These are phyloP conservation scores for Botrytis medusae DNA, from an alignment of 2,329 filamentous ascomycete species.

Conservation along the genomic window DNA sequence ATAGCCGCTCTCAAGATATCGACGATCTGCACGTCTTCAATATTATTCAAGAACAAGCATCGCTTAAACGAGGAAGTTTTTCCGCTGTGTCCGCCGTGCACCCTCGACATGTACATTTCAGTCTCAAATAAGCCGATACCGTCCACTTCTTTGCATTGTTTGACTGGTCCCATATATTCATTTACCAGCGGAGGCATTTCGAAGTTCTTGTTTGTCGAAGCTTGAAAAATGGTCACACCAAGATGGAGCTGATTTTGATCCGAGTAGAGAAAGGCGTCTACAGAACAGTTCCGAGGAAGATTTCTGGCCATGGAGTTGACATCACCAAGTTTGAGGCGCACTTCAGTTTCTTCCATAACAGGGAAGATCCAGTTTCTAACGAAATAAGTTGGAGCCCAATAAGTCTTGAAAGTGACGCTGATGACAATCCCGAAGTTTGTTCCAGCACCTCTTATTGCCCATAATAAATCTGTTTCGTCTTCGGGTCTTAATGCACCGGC, in stretches of 20 bases:
- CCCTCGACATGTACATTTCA: conserved; percentile 59
- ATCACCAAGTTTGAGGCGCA: conserved; percentile 41
- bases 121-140: conserved; percentile 53
- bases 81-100: conserved; percentile 57
- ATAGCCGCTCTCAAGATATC: conserved; percentile 48
- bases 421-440: conserved; percentile 34
- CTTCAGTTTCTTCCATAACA: conserved; percentile 32
- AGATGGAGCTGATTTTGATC: conserved; percentile 48
- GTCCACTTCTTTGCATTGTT: conserved; percentile 44
- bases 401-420: conserved; percentile 31
- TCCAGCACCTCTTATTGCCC: conserved; percentile 33
- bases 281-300: conserved; percentile 48
- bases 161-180: conserved; percentile 41
- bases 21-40: conserved; percentile 42
- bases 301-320: conserved; percentile 42
- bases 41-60: conserved; percentile 57
- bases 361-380: conserved; percentile 32
- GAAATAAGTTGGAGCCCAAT: conserved; percentile 27
- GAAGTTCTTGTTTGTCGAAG: conserved; percentile 34
- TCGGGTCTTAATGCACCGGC: conserved; percentile 26
- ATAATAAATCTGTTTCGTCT: conserved; percentile 31
- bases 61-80: conserved; percentile 66
- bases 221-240: conserved; percentile 52
- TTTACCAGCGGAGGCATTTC: conserved; percentile 22
- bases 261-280: conserved; percentile 57